Evolutionary conservation across 805 yeast species (phyloP).

Genomic region (Metschnikowia reukaufii): DNA sequence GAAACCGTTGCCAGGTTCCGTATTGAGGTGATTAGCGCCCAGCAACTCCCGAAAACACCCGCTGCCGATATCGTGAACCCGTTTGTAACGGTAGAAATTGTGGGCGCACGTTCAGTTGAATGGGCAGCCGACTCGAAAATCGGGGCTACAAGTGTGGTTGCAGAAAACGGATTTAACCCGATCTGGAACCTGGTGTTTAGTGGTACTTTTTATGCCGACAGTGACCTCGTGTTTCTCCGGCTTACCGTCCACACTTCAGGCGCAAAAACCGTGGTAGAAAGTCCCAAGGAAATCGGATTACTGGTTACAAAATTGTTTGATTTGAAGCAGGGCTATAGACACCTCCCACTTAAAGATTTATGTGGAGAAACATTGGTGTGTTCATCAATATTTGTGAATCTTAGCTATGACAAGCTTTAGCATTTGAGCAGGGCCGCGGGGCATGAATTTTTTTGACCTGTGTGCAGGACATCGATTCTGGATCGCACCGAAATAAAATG

Average conservation of each 20-base stretch:
- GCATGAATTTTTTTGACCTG: neutral
- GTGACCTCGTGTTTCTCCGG: constrained; percentile 56
- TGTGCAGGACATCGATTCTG: no score
- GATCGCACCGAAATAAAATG: no score
- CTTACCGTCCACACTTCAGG: constrained; percentile 47
- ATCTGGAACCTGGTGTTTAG: constrained; percentile 63
- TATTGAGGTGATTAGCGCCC: constrained; percentile 68
- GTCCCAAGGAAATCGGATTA: constrained; percentile 49
- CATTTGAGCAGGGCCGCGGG: neutral
- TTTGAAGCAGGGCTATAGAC: constrained; percentile 77
- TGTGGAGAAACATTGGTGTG: constrained; percentile 74
- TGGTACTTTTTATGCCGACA: constrained; percentile 37
- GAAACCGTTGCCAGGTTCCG: constrained; percentile 19
- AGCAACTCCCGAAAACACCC: constrained; percentile 70
- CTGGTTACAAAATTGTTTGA: constrained; percentile 60
- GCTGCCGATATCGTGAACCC: constrained; percentile 55
- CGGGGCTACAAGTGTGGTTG: constrained; percentile 30
- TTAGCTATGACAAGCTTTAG: constrained; percentile 23
- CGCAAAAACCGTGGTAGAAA: constrained; percentile 20
- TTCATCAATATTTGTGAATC: constrained; percentile 49
- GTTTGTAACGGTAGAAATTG: constrained; percentile 57
- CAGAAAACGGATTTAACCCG: constrained; percentile 85
- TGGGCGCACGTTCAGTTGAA: constrained; percentile 41
- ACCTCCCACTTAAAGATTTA: constrained; percentile 69
- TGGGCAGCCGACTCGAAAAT: constrained; percentile 21